These are phyloP conservation scores for Leccinum incarnatum DNA, from an alignment of 768 basidiomycete species.

Conservation along the genomic window DNA sequence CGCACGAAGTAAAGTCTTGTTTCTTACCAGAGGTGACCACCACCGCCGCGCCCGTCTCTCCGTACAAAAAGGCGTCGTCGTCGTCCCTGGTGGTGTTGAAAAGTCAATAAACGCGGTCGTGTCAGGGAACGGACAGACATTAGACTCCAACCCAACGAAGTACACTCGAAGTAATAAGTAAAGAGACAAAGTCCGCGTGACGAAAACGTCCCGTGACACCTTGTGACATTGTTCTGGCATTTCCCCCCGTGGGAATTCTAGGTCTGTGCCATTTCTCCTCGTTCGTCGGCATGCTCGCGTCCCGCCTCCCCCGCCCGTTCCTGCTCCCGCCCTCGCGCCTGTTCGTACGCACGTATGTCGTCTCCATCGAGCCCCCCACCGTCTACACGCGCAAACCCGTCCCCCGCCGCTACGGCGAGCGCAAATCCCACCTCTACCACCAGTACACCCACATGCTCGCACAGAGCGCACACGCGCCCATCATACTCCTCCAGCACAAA, in stretches of 20 bases:
- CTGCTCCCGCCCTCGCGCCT: background rate
- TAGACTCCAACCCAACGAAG: conserved; percentile 19
- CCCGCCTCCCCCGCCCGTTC: conserved; percentile 1
- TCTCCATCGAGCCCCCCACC: conserved; percentile 53
- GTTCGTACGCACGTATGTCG: conserved; percentile 46
- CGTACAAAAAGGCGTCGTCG: conserved; percentile 80
- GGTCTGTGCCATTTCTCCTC: too few species aligned
- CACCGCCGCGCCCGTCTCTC: conserved; percentile 43
- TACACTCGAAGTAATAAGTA: conserved; percentile 15
- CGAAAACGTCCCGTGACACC: conserved; percentile 19
- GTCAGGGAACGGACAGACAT: conserved; percentile 28
- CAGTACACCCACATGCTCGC: conserved; percentile 75
- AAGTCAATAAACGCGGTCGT: conserved; percentile 26
- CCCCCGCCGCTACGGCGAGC: conserved; percentile 70
- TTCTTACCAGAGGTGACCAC: conserved; percentile 48
- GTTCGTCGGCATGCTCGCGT: conserved; percentile 11
- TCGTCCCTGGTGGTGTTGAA: conserved; percentile 52
- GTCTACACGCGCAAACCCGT: conserved; percentile 50
- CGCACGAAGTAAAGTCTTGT: conserved; percentile 13
- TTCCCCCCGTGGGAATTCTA: too few species aligned
- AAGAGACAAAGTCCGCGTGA: conserved; percentile 29
- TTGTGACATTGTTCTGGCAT: conserved; percentile 17
- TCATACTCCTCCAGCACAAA: conserved; percentile 77
- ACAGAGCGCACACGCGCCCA: conserved; percentile 51
- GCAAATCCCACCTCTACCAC: conserved; percentile 79